Percentiles rank a stretch among this genome's conserved stretches.
phyloP scores from a whole-genome alignment of 2,329 filamentous ascomycete genomes.

The Huntiella savannae region DNA sequence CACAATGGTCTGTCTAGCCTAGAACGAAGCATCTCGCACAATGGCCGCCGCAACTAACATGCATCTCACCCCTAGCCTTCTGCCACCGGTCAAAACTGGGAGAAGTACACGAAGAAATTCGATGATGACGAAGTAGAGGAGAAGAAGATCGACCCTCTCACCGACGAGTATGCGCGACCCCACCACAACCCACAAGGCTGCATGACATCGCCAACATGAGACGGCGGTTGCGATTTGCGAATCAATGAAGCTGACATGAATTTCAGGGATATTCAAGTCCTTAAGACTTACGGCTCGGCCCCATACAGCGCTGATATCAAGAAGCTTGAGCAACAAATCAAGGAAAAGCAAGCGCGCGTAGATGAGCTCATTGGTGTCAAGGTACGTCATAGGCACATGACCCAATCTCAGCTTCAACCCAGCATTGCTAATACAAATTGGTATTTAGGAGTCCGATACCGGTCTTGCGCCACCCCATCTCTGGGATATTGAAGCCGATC shows the following conservation, averaged over 20 bases:
- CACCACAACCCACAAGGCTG: conserved; percentile 14
- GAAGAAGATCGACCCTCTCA: conserved; percentile 97
- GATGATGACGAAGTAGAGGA: conserved; percentile 94
- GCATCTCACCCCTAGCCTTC: conserved; percentile 47
- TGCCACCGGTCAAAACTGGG: conserved; percentile 86
- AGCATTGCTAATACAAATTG: background rate
- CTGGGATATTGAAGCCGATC: conserved; percentile 94
- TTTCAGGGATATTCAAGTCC: conserved; percentile 84
- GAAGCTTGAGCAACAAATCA: conserved; percentile 98
- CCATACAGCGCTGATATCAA: conserved; percentile 87
- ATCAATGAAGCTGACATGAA: conserved; percentile 12
- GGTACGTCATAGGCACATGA: conserved; percentile 22
- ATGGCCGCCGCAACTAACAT: background rate
- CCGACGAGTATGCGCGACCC: conserved; percentile 60
- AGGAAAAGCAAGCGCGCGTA: conserved; percentile 93
- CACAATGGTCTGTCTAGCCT: conserved; percentile 3
- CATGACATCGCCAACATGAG: conserved; percentile 11
- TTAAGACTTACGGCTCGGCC: conserved; percentile 96
- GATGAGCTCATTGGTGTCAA: conserved; percentile 96
- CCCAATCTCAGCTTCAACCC: background rate
- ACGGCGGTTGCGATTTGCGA: background rate
- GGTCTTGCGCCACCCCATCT: conserved; percentile 94
- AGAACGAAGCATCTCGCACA: background rate
- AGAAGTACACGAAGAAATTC: conserved; percentile 96
- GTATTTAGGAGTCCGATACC: conserved; percentile 74